A percentile compares a stretch with the other conserved stretches of the same genome.
These are phyloP conservation scores for Papilionanthe hybrid DNA, from an alignment of 116 monocot genomes.

Conservation along the genomic window DNA sequence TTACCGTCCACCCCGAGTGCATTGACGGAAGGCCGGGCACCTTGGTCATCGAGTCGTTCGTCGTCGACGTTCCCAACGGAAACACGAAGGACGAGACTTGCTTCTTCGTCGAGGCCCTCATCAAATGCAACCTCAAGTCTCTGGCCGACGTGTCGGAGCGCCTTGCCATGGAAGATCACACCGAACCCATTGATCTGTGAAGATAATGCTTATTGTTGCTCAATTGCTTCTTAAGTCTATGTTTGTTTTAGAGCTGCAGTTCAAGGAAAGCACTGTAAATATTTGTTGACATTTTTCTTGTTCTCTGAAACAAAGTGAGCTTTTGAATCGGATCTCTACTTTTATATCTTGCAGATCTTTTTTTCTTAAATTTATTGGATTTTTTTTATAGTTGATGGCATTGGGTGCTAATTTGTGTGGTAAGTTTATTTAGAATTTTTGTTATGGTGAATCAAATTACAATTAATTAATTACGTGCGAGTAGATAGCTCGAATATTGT, in stretches of 20 bases:
- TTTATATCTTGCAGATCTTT: no score
- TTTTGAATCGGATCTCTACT: no score
- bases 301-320: no score
- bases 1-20: slow-evolving; percentile 43
- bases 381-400: no score
- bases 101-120: slow-evolving; percentile 58
- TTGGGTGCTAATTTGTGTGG: no score
- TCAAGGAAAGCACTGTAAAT: not conserved
- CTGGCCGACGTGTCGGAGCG: slow-evolving; percentile 44
- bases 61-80: slow-evolving; percentile 64
- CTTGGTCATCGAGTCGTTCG: slow-evolving; percentile 56
- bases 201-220: not conserved
- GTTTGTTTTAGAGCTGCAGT: not conserved
- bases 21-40: slow-evolving; percentile 58
- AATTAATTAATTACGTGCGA: no score
- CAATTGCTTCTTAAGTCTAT: not conserved
- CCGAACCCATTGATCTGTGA: slow-evolving; percentile 15
- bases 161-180: slow-evolving; percentile 35
- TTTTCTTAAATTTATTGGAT: no score
- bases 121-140: slow-evolving; percentile 67
- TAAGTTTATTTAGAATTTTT: no score
- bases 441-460: no score
- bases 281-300: not conserved
- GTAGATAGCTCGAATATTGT: no score
- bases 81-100: slow-evolving; percentile 61